Evolutionary conservation across 2,329 filamentous ascomycete genomes (phyloP), one percentile per base, ranked within the genome.

Genomic region (Phaeophleospora eucalypticola): DNA sequence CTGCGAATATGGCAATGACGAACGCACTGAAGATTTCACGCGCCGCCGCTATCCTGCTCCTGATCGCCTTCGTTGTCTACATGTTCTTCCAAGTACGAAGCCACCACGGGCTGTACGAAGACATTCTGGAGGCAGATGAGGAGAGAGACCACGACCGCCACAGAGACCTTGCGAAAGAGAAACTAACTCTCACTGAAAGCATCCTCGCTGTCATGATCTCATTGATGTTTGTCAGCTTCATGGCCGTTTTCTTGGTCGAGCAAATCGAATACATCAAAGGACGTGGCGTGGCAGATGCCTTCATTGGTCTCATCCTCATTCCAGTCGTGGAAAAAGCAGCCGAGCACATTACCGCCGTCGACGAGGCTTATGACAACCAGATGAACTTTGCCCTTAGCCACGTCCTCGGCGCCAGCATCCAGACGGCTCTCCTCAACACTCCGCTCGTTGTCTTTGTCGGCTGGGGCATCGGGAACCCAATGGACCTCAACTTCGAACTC

Each of bases 391-490:
- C 88, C 0, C 76, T 93, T 19, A 86, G 87, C 36, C 89, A 95
- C 65, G 87, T 93, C 43, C 81, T 95, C 35, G 89, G 88, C 38
- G 84, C 89, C 2, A 91, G 87, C 0, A 84, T 95, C 48, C 90
- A 95, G 69, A 96, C 90, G 0, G 88, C 89, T 1, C 78, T 95
- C 24, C 82, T 95, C 63, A 95, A 94, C 64, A 88, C 84, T 0
- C 89, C 90, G 0, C 77, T 95, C 3, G 83, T 88, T 6, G 82
- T 95, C 27, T 76, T 95, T 32, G 84, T 94, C 40, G 87, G 85
- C 36, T 96, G 90, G 89, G 84, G 86, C 17, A 69, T 89, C 29
- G 68, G 70, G 47, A 41, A 56, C n/a, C 24, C 36, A n/a, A 87
- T 96, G 79, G 82, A 86, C 53, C 74, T 95, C 43, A 84, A 89